Evolutionary conservation across 176 grass and related monocot species (phyloP).

Genomic region (Raddia distichophylla): DNA sequence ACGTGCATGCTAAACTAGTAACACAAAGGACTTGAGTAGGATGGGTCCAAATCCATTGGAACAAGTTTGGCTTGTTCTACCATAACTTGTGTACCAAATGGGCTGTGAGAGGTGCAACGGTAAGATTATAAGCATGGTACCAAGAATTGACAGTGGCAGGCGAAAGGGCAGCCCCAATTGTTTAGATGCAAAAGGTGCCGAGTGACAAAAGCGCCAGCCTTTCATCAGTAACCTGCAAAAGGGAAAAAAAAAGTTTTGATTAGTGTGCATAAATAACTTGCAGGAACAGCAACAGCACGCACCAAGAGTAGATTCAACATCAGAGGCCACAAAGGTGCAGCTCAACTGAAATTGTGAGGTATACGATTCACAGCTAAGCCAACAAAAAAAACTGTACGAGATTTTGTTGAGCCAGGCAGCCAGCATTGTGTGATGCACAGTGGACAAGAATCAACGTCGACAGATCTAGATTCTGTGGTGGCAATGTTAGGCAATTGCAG

Average conservation of each 20-base stretch:
- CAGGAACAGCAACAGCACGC: neutral
- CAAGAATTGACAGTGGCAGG: neutral
- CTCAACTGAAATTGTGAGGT: neutral
- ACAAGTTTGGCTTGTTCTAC: neutral
- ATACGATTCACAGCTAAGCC: neutral
- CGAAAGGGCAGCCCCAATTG: neutral
- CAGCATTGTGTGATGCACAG: neutral
- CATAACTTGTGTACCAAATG: neutral
- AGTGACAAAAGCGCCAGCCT: constrained; percentile 24
- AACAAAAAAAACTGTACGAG: neutral
- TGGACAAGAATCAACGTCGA: neutral
- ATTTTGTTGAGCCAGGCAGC: neutral
- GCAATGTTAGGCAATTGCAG: constrained; percentile 6
- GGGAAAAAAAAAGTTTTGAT: constrained; percentile 28
- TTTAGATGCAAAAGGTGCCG: constrained; percentile 16
- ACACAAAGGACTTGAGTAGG: neutral
- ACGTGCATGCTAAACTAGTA: constrained; percentile 29
- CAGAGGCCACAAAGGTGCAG: constrained; percentile 20
- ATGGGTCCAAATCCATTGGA: constrained; percentile 7
- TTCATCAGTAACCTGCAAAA: constrained; percentile 38
- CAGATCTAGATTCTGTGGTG: neutral
- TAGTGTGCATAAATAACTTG: neutral
- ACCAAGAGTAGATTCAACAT: constrained; percentile 17
- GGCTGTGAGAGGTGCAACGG: neutral
- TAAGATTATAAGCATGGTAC: constrained; percentile 9